Conservation (phyloP, 441 rosid species). For the Metrosideros polymorpha region DNA sequence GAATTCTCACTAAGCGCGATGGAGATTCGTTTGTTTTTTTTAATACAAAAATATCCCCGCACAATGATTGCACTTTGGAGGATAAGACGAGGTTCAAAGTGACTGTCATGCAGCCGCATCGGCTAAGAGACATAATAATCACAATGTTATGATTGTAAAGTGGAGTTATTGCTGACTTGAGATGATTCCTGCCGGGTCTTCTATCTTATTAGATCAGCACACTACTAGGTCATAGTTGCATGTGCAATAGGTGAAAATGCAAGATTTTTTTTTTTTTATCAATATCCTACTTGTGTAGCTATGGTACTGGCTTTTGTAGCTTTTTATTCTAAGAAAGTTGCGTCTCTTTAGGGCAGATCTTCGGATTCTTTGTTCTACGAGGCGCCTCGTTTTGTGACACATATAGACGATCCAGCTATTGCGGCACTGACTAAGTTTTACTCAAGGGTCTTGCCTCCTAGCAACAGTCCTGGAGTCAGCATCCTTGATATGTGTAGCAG, state of each 20-base stretch:
- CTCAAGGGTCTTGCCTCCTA: conserved; percentile 68
- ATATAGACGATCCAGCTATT: conserved; percentile 83
- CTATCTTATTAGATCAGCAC: background rate
- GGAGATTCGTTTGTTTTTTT: background rate
- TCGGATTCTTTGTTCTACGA: conserved; percentile 70
- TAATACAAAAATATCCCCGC: background rate
- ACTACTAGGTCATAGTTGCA: background rate
- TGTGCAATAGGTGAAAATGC: background rate
- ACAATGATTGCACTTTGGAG: background rate
- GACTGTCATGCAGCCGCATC: background rate
- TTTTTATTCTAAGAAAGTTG: background rate
- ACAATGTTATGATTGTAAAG: background rate
- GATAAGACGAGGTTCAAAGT: background rate
- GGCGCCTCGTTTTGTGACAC: conserved; percentile 78
- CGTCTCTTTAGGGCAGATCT: conserved; percentile 31
- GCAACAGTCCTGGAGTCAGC: conserved; percentile 65
- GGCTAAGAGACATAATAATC: background rate
- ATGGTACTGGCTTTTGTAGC: background rate
- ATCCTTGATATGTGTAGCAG: conserved; percentile 93
- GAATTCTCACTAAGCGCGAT: background rate
- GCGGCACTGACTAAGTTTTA: conserved; percentile 73
- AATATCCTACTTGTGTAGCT: background rate
- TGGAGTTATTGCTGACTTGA: background rate
- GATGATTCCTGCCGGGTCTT: background rate
- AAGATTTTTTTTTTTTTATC: background rate